Evolutionary conservation across 495 filamentous ascomycete species (phyloP), one percentile per base, ranked within the genome.

Genomic region (Xylaria acuta): DNA sequence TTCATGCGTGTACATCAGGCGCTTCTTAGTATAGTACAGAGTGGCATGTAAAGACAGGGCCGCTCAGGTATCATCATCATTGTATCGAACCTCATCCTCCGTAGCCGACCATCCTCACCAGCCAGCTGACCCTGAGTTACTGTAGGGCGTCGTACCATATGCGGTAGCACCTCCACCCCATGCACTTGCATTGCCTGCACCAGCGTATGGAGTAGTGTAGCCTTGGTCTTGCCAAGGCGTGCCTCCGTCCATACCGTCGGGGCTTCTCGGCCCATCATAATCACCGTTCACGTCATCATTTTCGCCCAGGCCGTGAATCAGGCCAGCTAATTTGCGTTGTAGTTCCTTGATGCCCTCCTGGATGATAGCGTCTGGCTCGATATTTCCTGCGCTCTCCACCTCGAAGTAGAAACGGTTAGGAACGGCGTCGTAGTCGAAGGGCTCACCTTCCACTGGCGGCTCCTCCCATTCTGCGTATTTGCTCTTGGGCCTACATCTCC

Each of bases 401-500:
- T 98, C 93, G 75, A 95, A 89, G 85, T 97, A 99, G 83, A 97
- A 99, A 68, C 86, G 88, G 62, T 84, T 87, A 5, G 96, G 94
- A 30, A 91, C 88, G 22, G 94, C 96, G 74, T 97, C 92, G 81
- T 93, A 97, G 81, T 97, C 90, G 82, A 98, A 98, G 12, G 90
- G 88, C 76, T 95, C 92, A 71, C 88, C 90, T 79, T 97, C 94
- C 8, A 90, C 88, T 1, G 90, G 87, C 32, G 91, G 90, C 58
- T 94, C 92, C 81, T 99, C 96, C 90, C 93, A 94, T 4, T 89
- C 88, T 43, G 93, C 91, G 76, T 97, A 97, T 76, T 93, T 89
- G 64, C 91, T 93, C 76, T 92, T 87, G 25, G 95, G 95, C 94
- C 94, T 97, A 73, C 41, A 14, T 67, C 8, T 32, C 4, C 56